These are phyloP conservation scores for Zygnema circumcarinatum DNA, from an alignment of 139 green algal genomes.

Conservation along the genomic window DNA sequence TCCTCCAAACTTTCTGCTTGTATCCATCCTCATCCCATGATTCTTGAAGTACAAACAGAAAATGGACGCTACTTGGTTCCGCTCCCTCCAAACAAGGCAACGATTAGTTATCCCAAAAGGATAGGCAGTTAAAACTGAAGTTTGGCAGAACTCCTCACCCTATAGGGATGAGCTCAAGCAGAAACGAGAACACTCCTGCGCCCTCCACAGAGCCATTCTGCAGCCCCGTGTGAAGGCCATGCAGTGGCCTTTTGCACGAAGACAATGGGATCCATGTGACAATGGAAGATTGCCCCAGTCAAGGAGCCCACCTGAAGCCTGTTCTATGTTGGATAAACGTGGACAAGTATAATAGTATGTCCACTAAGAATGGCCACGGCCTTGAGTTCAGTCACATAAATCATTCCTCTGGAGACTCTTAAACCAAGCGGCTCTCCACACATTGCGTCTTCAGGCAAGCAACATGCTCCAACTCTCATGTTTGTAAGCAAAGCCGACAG, in stretches of 20 bases:
- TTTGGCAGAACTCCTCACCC: conserved; percentile 12
- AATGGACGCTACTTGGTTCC: background rate
- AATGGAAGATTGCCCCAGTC: no score
- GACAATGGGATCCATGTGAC: no score
- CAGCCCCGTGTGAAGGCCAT: background rate
- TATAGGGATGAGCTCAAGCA: conserved; percentile 13
- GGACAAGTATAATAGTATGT: no score
- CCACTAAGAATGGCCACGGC: no score
- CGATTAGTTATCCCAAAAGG: background rate
- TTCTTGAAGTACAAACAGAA: background rate
- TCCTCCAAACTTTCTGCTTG: background rate
- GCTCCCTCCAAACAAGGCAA: background rate
- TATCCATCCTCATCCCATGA: background rate
- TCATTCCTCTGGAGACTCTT: no score
- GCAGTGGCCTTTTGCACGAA: background rate
- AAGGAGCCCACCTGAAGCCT: no score
- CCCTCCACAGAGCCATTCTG: background rate
- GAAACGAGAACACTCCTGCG: conserved; percentile 34
- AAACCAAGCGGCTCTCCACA: no score
- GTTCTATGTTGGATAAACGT: no score
- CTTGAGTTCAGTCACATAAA: no score
- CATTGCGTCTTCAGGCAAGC: no score
- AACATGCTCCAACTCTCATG: no score
- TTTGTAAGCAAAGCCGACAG: no score
- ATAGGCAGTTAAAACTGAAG: background rate